Evolutionary conservation across 2,329 filamentous ascomycete species (phyloP), one percentile per base, ranked within the genome.

Genomic region (Exophiala xenobiotica): DNA sequence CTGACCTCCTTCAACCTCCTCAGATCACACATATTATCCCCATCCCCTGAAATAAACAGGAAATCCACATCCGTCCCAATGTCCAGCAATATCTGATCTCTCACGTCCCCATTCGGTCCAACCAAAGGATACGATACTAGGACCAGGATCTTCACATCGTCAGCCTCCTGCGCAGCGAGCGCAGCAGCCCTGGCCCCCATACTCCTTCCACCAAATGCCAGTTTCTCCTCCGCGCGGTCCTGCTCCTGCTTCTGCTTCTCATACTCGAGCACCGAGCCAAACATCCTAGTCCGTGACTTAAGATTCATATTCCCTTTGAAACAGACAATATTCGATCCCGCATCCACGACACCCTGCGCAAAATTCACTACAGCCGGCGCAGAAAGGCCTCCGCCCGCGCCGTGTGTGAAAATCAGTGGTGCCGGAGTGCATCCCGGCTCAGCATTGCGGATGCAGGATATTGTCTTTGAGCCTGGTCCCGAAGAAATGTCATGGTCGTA

Each of bases 291-390:
- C 4, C 60, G 39, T 5, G 31, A 40, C 27, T 51, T 43, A 11
- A 62, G 40, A 23, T 62, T 62, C 58, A 61, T 61, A 22, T 23
- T 54, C 3, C 60, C 60, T 38, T 59, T 41, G 39, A 62, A 62
- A 49, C 50, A 54, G 9, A 56, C 39, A 4, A 56, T 35, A 1
- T 40, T 39, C 4, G 53, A 23, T 5, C 37, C 52, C 6, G 39
- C 20, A 7, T 41, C 29, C 5, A 53, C 53, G 27, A 58, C 58
- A 1, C 60, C 60, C 6, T 48, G 35, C 0, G 53, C 52, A 43
- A 62, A 62, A 37, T 57, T 35, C 39, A 49, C 41, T 42, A 57
- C 53, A 6, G 58, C 58, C 0, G 60, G 47, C 3, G 57, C 56
- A 1, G 46, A 46, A 7, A 62, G 42, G 3, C 54, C 58, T 20